A percentile compares a stretch with the other conserved stretches of the same genome.
Conservation (phyloP, 176 grass and related monocot genomes). For the Alloteropsis semialata region DNA sequence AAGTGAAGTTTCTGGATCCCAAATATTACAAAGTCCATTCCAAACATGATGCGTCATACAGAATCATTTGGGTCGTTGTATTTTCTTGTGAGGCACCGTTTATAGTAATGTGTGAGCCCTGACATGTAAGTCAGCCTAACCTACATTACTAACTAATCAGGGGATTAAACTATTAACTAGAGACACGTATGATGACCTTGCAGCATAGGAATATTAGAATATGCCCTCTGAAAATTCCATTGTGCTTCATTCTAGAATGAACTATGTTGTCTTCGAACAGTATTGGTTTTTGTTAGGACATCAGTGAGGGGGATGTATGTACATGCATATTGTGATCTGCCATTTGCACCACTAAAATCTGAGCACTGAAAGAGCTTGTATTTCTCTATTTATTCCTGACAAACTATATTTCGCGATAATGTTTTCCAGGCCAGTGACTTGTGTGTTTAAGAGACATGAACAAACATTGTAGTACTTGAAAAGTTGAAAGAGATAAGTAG, state of each 20-base stretch:
- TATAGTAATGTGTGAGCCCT: not conserved
- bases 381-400: not conserved
- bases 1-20: not conserved
- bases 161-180: not conserved
- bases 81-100: not conserved
- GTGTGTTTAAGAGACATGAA: not conserved
- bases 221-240: not conserved
- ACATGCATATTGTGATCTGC: not conserved
- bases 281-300: not conserved
- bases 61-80: not conserved
- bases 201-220: conserved; percentile 24
- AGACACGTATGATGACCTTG: conserved; percentile 16
- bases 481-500: not conserved
- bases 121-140: not conserved
- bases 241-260: not conserved
- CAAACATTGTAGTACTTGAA: not conserved
- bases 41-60: not conserved
- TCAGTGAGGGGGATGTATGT: not conserved
- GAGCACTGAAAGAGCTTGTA: not conserved
- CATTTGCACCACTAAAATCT: not conserved
- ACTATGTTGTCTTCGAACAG: not conserved
- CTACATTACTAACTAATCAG: not conserved
- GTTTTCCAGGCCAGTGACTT: not conserved
- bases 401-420: not conserved
- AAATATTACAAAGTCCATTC: not conserved